Evolutionary conservation across 306 rosid species (phyloP).

Genomic region (Sicyos edulis): DNA sequence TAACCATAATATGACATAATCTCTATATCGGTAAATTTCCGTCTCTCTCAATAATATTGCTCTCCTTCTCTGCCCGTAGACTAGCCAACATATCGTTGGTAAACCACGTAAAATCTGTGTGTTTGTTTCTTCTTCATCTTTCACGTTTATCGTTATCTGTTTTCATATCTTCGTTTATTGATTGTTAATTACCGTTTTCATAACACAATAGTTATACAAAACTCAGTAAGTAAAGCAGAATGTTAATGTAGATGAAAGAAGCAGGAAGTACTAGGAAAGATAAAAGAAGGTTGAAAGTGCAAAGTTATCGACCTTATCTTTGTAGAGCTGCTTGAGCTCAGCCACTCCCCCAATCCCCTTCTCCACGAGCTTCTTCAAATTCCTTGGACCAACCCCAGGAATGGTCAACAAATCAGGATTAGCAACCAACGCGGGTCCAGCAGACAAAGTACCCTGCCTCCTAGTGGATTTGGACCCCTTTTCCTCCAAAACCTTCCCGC

Average conservation of each 20-base stretch:
- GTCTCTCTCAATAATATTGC: too few species aligned
- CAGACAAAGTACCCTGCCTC: slow-evolving; percentile 42
- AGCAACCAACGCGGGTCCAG: slow-evolving; percentile 30
- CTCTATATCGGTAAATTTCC: too few species aligned
- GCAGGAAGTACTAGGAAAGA: too few species aligned
- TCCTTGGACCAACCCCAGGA: slow-evolving; percentile 93
- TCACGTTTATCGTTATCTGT: too few species aligned
- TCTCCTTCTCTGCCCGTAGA: too few species aligned
- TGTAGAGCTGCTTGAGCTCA: slow-evolving; percentile 79
- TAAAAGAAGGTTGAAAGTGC: too few species aligned
- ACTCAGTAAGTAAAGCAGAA: not conserved
- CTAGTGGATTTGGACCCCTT: slow-evolving; percentile 38
- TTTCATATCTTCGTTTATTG: too few species aligned
- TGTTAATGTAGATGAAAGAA: not conserved
- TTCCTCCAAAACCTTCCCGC: slow-evolving; percentile 28
- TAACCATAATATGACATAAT: too few species aligned
- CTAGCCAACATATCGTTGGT: too few species aligned
- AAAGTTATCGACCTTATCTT: slow-evolving; percentile 56
- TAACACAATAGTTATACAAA: not conserved
- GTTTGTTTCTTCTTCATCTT: too few species aligned
- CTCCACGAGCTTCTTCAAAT: slow-evolving; percentile 69
- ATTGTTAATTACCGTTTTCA: too few species aligned
- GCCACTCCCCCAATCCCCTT: slow-evolving; percentile 86
- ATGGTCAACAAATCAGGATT: slow-evolving; percentile 85
- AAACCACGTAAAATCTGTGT: too few species aligned